Conservation (phyloP, 495 filamentous ascomycete genomes). For the Tuber melanosporum region DNA sequence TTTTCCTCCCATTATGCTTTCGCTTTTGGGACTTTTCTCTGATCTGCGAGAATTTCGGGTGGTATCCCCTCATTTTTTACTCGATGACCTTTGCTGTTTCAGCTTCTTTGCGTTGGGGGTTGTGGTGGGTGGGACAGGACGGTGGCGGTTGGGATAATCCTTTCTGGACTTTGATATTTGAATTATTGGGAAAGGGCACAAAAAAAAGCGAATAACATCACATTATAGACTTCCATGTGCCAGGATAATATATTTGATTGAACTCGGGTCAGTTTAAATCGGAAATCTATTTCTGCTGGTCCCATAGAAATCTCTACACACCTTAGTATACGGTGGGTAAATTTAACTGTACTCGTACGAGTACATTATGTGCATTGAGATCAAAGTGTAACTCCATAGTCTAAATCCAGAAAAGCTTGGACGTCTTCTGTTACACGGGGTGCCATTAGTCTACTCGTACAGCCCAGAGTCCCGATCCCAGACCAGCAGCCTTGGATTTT, state of each 20-base stretch:
- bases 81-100: not conserved
- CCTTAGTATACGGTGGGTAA: not conserved
- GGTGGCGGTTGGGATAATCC: not conserved
- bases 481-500: not conserved
- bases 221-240: not conserved
- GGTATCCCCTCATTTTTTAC: not conserved
- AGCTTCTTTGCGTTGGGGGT: not conserved
- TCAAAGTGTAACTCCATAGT: not conserved
- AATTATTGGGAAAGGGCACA: not conserved
- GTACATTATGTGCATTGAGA: not conserved
- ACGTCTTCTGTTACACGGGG: not conserved
- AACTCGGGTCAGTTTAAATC: not conserved
- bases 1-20: not conserved
- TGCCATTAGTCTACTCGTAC: not conserved
- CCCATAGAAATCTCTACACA: not conserved
- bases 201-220: not conserved
- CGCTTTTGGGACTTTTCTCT: not conserved
- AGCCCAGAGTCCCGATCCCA: not conserved
- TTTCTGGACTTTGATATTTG: not conserved
- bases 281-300: not conserved
- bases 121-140: not conserved
- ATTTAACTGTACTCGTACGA: no score
- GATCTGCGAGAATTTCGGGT: not conserved
- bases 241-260: no score
- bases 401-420: not conserved